Conservation (phyloP, 495 filamentous ascomycete species). For the Oleoguttula mirabilis region DNA sequence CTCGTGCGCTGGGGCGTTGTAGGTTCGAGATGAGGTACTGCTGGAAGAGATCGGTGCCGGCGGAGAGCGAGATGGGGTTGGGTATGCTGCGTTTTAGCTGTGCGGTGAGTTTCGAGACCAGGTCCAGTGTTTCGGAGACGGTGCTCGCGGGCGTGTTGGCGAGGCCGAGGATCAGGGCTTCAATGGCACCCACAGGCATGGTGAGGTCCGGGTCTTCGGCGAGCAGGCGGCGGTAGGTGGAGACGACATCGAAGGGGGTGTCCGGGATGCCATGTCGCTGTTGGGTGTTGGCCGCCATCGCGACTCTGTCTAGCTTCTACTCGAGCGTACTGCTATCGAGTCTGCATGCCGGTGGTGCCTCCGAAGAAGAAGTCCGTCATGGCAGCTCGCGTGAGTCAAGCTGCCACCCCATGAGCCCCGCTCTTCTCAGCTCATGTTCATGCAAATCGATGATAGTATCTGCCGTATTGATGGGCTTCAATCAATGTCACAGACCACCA, state of each 20-base stretch:
- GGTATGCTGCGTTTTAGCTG: conserved; percentile 61
- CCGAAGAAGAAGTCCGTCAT: no score
- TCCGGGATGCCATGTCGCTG: no score
- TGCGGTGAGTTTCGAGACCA: conserved; percentile 60
- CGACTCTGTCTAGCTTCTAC: no score
- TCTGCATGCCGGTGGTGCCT: no score
- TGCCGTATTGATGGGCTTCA: no score
- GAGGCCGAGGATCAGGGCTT: conserved; percentile 76
- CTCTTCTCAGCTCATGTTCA: no score
- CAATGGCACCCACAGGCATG: conserved; percentile 92
- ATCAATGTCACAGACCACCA: no score
- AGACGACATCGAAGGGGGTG: conserved; percentile 37
- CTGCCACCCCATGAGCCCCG: no score
- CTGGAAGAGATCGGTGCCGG: conserved; percentile 92
- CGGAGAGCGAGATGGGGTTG: conserved; percentile 82
- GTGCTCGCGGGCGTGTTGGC: conserved; percentile 64
- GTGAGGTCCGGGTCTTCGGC: conserved; percentile 67
- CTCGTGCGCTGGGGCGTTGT: conserved; percentile 44
- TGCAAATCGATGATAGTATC: no score
- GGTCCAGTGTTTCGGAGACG: conserved; percentile 82
- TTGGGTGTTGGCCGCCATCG: no score
- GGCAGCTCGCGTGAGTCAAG: no score
- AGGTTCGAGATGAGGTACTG: conserved; percentile 71
- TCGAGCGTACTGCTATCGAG: no score
- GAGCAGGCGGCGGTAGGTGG: conserved; percentile 48